Percentiles rank a stretch among this genome's conserved stretches.
Conservation (phyloP, 305 asterid species). For the Solanum hybrid region DNA sequence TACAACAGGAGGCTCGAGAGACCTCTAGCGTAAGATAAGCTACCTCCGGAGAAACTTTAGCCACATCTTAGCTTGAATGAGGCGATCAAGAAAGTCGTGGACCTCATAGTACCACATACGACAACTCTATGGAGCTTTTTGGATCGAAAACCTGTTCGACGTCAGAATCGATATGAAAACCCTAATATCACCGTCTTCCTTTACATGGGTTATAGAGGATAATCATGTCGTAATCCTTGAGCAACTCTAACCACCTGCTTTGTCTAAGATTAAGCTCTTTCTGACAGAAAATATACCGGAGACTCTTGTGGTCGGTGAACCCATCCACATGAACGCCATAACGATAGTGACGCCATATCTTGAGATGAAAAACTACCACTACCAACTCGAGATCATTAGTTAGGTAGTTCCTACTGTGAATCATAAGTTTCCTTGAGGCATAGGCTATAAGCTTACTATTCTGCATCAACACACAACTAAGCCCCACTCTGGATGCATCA, state of each 20-base stretch:
- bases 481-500: neutral
- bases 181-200: neutral
- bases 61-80: neutral
- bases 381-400: neutral
- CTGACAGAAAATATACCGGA: no score
- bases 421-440: neutral
- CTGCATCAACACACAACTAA: neutral
- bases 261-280: neutral
- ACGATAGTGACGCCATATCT: neutral
- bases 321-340: neutral
- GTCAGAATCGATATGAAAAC: no score
- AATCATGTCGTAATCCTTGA: neutral
- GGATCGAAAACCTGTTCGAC: neutral
- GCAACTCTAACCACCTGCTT: neutral
- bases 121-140: neutral
- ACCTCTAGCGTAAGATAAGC: neutral
- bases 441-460: neutral
- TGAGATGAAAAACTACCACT: neutral
- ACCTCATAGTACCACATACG: neutral
- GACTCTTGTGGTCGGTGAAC: neutral
- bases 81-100: neutral
- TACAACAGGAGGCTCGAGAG: neutral
- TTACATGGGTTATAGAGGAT: neutral
- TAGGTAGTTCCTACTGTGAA: neutral
- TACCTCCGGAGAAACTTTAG: neutral